phyloP scores from a whole-genome alignment of 1,284 basidiomycete genomes.

The Singerocomus inundabilis region DNA sequence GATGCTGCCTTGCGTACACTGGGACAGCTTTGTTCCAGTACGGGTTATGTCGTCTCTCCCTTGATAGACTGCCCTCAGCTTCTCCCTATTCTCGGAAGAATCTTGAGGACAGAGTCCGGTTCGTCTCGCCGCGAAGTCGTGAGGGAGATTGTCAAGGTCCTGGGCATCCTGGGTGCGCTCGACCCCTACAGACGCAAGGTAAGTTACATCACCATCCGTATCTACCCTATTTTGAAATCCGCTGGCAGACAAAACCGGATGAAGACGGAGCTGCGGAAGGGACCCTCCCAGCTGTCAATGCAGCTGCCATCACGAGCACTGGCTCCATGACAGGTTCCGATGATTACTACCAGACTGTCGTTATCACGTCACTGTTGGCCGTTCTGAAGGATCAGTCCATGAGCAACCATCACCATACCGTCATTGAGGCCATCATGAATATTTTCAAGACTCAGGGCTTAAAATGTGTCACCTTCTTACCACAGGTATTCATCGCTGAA shows the following conservation, averaged over 20 bases:
- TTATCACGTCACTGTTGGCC: conserved; percentile 85
- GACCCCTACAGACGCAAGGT: conserved; percentile 97
- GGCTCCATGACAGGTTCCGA: conserved; percentile 63
- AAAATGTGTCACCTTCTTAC: conserved; percentile 94
- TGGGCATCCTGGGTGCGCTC: conserved; percentile 96
- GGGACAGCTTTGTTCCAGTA: conserved; percentile 94
- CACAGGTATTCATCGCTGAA: conserved; percentile 61
- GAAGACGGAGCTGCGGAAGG: conserved; percentile 78
- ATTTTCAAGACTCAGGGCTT: conserved; percentile 99
- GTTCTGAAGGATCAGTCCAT: conserved; percentile 90
- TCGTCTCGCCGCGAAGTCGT: conserved; percentile 89
- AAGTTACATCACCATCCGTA: conserved; percentile 13
- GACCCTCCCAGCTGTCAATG: conserved; percentile 58
- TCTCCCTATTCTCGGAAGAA: conserved; percentile 83
- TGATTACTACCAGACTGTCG: conserved; percentile 98
- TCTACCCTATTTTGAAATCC: conserved; percentile 9
- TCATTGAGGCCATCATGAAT: conserved; percentile 98
- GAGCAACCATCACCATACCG: conserved; percentile 84
- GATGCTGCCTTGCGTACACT: conserved; percentile 94
- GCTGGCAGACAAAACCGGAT: conserved; percentile 60
- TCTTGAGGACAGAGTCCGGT: conserved; percentile 82
- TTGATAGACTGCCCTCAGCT: conserved; percentile 91
- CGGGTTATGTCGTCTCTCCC: conserved; percentile 92
- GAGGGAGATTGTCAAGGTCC: conserved; percentile 88
- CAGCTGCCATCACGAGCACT: conserved; percentile 48